Base-by-base conservation (phyloP, 2,329 filamentous ascomycete species). In the Phialocephala sp. region DNA sequence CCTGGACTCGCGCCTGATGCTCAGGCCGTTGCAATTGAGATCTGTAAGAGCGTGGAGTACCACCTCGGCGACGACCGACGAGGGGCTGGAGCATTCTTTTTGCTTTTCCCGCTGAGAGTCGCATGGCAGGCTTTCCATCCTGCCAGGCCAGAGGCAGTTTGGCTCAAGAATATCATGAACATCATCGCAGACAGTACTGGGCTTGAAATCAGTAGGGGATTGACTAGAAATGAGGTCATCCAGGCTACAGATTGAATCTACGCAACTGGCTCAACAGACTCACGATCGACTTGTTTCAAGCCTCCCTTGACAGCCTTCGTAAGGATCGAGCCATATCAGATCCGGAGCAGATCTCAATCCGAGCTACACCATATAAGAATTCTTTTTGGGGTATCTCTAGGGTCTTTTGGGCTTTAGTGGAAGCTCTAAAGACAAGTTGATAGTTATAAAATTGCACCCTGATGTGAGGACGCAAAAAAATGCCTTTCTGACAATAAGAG, bases 41-140 rank as follows among this genome's bases (percentile, higher is more conserved):
- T 66, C 27, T 66, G 60, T 22, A 39, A 47, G 22, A 60, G 56
- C 35, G 60, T 58, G 4, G 60, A 60, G 15, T 63, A 47, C 58
- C n/a, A 60, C 41, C 27, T 60, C 20, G 27, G 4, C 9, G 18
- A 20, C 8, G 22, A 56, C 11, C 24, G 59, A 14, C 18, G 20
- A 11, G 22, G 20, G 27, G 60, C 37, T 41, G 60, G 47, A 27
- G 47, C 64, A 2, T 60, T 60, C 57, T 60, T 35, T n/a, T 5
- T 60, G 15, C 15, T 54, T 18, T 63, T 66, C 41, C 60, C 64
- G 8, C 39, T 63, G 12, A 59, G 56, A 20, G 57, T 64, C 5
- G 62, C 59, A 27, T 62, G 27, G 45, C 45, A 45, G 27, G 56
- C 39, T 18, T 39, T 57, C 20, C 2, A 2, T 36, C 32, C 54